phyloP scores from a whole-genome alignment of 768 basidiomycete genomes.

The Collybiopsis luxurians region DNA sequence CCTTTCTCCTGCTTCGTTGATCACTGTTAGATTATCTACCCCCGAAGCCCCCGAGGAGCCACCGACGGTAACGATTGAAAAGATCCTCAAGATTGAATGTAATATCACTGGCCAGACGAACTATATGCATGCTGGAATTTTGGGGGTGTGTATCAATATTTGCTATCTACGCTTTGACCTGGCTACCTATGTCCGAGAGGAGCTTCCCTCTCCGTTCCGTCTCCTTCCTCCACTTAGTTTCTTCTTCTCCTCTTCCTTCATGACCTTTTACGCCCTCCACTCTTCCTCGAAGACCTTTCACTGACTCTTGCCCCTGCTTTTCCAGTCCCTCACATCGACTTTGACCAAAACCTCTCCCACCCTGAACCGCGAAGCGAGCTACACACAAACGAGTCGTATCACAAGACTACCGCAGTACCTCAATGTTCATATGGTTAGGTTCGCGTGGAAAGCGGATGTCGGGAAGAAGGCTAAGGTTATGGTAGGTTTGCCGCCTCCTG shows the following conservation, averaged over 20 bases:
- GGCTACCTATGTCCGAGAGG: too few species aligned
- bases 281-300: background rate
- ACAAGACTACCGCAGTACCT: slow-evolving; percentile 83
- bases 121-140: slow-evolving; percentile 84
- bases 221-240: background rate
- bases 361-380: slow-evolving; percentile 77
- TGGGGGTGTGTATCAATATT: slow-evolving; percentile 50
- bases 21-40: background rate
- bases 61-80: slow-evolving; percentile 59
- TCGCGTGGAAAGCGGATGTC: slow-evolving; percentile 92
- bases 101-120: slow-evolving; percentile 88
- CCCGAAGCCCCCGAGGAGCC: slow-evolving; percentile 81
- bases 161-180: too few species aligned
- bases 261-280: background rate
- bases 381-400: slow-evolving; percentile 77
- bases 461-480: slow-evolving; percentile 95
- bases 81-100: slow-evolving; percentile 86
- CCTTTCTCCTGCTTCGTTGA: too few species aligned
- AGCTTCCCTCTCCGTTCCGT: background rate
- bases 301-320: background rate
- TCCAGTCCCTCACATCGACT: slow-evolving; percentile 80
- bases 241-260: background rate
- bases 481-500: slow-evolving; percentile 39
- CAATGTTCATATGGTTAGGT: slow-evolving; percentile 93
- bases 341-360: slow-evolving; percentile 82